These are phyloP conservation scores for Pleodorina starrii DNA, from an alignment of 139 green algal genomes.

Conservation along the genomic window DNA sequence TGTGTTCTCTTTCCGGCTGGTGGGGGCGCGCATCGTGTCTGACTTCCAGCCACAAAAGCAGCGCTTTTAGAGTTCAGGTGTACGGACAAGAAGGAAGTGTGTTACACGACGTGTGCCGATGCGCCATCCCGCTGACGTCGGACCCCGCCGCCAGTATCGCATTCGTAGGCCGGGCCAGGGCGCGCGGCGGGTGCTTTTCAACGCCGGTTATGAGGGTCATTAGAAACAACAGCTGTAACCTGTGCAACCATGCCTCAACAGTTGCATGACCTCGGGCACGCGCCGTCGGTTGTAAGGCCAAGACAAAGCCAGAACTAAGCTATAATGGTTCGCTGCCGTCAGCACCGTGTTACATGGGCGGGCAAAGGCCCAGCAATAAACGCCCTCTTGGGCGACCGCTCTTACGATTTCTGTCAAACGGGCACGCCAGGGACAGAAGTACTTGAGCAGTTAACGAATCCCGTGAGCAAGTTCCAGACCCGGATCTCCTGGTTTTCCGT, in stretches of 20 bases:
- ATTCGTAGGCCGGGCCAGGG: too few relatives aligned
- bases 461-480: too few relatives aligned
- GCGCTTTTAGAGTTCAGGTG: too few relatives aligned
- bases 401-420: too few relatives aligned
- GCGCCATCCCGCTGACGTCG: neutral
- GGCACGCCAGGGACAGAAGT: too few relatives aligned
- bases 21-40: conserved; percentile 57
- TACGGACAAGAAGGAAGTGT: conserved; percentile 1
- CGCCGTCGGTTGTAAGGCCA: neutral
- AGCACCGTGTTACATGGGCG: too few relatives aligned
- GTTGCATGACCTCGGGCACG: neutral
- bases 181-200: too few relatives aligned
- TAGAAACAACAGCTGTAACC: neutral
- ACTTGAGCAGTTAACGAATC: too few relatives aligned
- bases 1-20: conserved; percentile 57
- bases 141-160: too few relatives aligned
- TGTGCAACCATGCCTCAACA: neutral
- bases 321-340: neutral
- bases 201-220: neutral
- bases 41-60: conserved; percentile 58
- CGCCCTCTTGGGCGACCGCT: too few relatives aligned
- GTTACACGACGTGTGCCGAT: neutral
- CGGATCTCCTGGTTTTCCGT: too few relatives aligned
- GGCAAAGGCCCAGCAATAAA: too few relatives aligned
- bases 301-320: neutral